Base-by-base conservation (phyloP, 352 stramenopile species). In the Pythium biforme region DNA sequence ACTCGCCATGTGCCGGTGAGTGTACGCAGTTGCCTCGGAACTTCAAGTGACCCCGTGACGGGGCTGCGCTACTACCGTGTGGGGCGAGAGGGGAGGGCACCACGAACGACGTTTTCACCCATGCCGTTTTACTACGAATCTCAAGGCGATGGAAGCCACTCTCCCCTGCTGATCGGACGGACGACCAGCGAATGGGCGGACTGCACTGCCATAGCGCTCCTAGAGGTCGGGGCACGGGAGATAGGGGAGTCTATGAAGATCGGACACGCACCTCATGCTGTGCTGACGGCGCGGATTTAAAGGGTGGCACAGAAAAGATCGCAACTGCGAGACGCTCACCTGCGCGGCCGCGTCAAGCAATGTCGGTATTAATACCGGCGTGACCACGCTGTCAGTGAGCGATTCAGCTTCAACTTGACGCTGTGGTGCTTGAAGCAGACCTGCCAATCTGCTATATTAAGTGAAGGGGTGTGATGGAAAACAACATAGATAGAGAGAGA, bases 41-140 rank as follows among this genome's bases (percentile, higher is more conserved):
- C 19, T 43, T 55, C 49, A 55, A 55, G 7, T 12, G 49, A 41
- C 4, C 29, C 37, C 25, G 29, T 55, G 49, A 41, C 49, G 19
- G 49, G 49, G 10, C 7, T 17, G 29, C 29, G 4, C 29, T 4
- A 10, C 29, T 9, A 33, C 29, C 34, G 14, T 34, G 29, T 34
- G n/a, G 29, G 15, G 27, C 17, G 47, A 54, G 47, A 54, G 47
- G 47, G 39, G 39, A 4, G 19, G 14, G 39, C 19, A 20, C 39
- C 39, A 45, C 39, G 39, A 6, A 45, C 39, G 15, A 17, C 12
- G 45, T 19, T 51, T 26, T 23, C 22, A 43, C 37, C 37, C 37
- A 43, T 3, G 37, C 11, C 12, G 37, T 43, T 43, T 43, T 43
- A 29, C 45, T 51, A 26, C 22, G 45, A 31, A 51, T 51, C 45